Base-by-base conservation (phyloP, 2,329 filamentous ascomycete species). In the Ascochyta lentis region DNA sequence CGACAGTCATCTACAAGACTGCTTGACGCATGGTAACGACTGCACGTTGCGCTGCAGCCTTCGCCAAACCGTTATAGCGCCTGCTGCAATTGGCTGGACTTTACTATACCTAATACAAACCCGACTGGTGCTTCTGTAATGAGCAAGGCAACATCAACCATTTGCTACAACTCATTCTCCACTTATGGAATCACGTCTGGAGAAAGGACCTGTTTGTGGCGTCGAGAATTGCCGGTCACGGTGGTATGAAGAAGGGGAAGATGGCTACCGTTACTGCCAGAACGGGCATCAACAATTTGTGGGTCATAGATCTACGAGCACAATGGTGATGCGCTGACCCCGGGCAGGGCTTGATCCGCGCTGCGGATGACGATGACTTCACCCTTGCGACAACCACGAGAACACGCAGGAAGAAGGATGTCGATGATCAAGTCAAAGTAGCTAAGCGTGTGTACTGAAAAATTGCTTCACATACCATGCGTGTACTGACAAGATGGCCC, bases 221-320 rank as follows among this genome's bases (percentile, higher is more conserved):
- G 78, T 84, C 59, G 83, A 85, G 59, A 83, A 84, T 67, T 96
- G 92, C 71, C 88, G 89, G 56, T 89, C 89, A 38, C 84, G 84
- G 59, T 92, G 72, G 34, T 77, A 75, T 39, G 73, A 89, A 78
- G 90, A 91, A 69, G 79, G 88, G 29, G 89, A 89, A 73, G 89
- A 90, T 75, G 91, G 91, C 3, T 84, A 88, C 54, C 86, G 88
- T 59, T 96, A 91, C 73, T 96, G 92, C 75, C 83, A 88, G 60
- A 88, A 90, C 63, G 91, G 91, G 29, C 92, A 96, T 78, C 86
- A 88, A 64, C 87, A 93, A 65, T 87, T 91, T 77, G 89, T 91
- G 77, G 73, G 74, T 56, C 60, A 56, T 10, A 34, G 33, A 6
- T 3, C 26, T 10, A 24, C 7, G 13, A 31, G 12, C 16, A 34